Conservation (phyloP, 305 asterid species). For the Lippia alba region DNA sequence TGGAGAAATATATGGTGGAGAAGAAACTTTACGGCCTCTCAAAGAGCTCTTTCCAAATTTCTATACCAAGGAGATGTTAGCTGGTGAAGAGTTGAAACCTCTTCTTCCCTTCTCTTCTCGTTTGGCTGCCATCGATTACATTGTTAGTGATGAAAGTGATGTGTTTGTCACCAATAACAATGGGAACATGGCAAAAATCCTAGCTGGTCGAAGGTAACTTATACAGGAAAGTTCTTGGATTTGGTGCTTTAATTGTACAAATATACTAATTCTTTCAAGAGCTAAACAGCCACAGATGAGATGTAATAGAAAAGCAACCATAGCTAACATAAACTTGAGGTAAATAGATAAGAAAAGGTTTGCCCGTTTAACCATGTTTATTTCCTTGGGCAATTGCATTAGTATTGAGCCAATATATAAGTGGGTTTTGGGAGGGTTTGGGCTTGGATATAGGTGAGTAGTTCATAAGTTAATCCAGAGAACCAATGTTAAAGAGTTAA, state of each 20-base stretch:
- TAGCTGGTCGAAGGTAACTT: conserved; percentile 92
- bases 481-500: not conserved
- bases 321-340: conserved; percentile 3
- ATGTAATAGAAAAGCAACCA: conserved; percentile 6
- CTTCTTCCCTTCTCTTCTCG: conserved; percentile 93
- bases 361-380: not conserved
- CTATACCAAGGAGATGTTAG: conserved; percentile 92
- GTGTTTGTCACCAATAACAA: conserved; percentile 97
- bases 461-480: not conserved
- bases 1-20: conserved; percentile 99
- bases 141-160: conserved; percentile 95
- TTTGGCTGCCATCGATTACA: conserved; percentile 93
- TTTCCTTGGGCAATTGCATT: not conserved
- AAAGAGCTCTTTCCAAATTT: conserved; percentile 95
- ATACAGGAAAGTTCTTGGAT: conserved; percentile 21
- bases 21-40: conserved; percentile 91
- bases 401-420: not conserved
- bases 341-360: conserved; percentile 1
- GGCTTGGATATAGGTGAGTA: not conserved
- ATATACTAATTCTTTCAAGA: conserved; percentile 12
- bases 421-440: not conserved
- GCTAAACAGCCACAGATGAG: conserved; percentile 3
- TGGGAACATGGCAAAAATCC: conserved; percentile 99
- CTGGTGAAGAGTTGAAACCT: conserved; percentile 74
- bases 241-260: conserved; percentile 14